These are phyloP conservation scores for Camellia lanceoleosa DNA, from an alignment of 148 eudicot species.

Conservation along the genomic window DNA sequence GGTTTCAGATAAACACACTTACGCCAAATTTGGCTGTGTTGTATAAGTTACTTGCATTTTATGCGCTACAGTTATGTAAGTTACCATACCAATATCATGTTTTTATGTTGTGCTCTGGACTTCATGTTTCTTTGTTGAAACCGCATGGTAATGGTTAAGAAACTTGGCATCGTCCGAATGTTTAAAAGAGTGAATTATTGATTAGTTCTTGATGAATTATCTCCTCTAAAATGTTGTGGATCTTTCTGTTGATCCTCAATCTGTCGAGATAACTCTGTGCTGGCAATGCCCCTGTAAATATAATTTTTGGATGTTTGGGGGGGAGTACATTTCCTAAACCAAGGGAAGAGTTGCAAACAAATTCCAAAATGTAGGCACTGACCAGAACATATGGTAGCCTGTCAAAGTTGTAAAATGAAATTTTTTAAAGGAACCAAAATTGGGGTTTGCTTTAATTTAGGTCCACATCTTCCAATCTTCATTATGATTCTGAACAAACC, in stretches of 20 bases:
- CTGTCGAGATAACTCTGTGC: not conserved
- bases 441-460: not conserved
- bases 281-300: not conserved
- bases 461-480: not conserved
- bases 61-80: not conserved
- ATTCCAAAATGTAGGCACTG: not conserved
- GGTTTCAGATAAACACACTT: not conserved
- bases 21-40: not conserved
- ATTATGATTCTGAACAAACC: not conserved
- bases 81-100: not conserved
- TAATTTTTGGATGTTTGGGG: not conserved
- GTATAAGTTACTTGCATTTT: conserved; percentile 4
- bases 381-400: not conserved
- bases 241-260: not conserved
- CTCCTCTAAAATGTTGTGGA: not conserved
- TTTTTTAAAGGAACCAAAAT: not conserved
- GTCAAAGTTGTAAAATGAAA: no score
- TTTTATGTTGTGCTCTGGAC: not conserved
- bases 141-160: not conserved
- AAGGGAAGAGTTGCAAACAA: not conserved
- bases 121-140: not conserved
- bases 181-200: not conserved
- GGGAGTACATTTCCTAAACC: not conserved
- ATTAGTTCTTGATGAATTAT: not conserved
- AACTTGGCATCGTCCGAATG: not conserved